Evolutionary conservation across 768 basidiomycete species (phyloP).

Genomic region (Boletales sp.): DNA sequence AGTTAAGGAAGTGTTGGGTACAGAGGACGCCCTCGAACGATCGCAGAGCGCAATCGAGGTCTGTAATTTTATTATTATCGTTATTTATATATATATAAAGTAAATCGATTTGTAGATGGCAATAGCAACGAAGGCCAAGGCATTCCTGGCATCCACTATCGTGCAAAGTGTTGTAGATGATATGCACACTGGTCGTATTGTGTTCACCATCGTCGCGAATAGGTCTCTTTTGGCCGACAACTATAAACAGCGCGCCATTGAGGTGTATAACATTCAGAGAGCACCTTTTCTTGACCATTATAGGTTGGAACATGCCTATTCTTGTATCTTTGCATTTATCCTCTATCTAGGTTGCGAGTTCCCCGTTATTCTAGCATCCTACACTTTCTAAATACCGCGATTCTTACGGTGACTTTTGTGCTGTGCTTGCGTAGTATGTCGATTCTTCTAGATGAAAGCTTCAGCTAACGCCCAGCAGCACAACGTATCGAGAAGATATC

Average conservation of each 20-base stretch:
- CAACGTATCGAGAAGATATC: conserved; percentile 51
- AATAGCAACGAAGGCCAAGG: conserved; percentile 80
- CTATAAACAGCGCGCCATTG: conserved; percentile 76
- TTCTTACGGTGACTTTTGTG: conserved; percentile 66
- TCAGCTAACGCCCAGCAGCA: conserved; percentile 37
- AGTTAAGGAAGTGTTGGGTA: conserved; percentile 54
- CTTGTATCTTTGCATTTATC: neutral
- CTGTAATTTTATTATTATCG: conserved; percentile 22
- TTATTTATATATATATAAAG: neutral
- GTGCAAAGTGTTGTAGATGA: conserved; percentile 86
- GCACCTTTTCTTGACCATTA: conserved; percentile 84
- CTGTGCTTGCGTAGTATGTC: conserved; percentile 70
- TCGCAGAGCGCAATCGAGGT: conserved; percentile 87
- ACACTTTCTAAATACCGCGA: conserved; percentile 74
- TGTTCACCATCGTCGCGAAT: conserved; percentile 57
- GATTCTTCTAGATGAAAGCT: neutral
- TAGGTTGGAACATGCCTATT: conserved; percentile 37
- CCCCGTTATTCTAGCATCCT: conserved; percentile 75
- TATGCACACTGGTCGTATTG: conserved; percentile 78
- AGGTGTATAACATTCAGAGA: conserved; percentile 62
- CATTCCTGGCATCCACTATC: conserved; percentile 77
- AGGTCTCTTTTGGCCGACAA: conserved; percentile 86
- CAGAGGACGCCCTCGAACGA: conserved; percentile 55
- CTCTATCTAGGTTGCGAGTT: conserved; percentile 60
- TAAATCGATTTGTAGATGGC: conserved; percentile 60